Conservation (phyloP, 73 alveolate genomes). For the Tetrahymena borealis region DNA sequence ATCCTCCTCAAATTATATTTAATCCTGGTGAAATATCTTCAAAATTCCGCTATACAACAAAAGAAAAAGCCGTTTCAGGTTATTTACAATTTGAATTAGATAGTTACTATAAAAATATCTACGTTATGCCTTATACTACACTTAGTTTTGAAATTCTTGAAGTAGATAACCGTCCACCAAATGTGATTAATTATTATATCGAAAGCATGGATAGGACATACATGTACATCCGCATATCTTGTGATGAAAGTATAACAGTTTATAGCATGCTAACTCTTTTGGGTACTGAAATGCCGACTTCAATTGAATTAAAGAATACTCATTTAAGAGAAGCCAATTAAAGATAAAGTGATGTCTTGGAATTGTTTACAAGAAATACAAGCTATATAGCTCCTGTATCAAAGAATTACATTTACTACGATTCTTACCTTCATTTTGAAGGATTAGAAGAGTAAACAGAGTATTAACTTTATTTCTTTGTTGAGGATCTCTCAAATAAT, state of each 20-base stretch:
- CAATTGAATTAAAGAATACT: background rate
- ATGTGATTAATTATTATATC: conserved; percentile 22
- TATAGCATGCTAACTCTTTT: conserved; percentile 1
- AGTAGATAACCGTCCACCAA: conserved; percentile 12
- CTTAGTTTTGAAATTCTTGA: conserved; percentile 32
- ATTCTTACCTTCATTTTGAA: conserved; percentile 12
- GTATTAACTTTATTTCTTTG: conserved; percentile 27
- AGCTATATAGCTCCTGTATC: conserved; percentile 26
- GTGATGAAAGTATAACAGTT: conserved; percentile 29
- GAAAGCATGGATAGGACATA: conserved; percentile 23
- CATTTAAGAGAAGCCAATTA: background rate
- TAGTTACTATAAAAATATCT: conserved; percentile 2
- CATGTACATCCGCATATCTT: conserved; percentile 25
- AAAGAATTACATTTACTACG: conserved; percentile 17
- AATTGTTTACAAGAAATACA: background rate
- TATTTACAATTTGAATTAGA: background rate
- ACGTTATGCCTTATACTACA: background rate
- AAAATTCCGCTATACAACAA: conserved; percentile 15
- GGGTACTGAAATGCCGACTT: conserved; percentile 17
- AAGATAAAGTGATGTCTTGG: conserved; percentile 1
- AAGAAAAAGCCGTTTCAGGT: conserved; percentile 20
- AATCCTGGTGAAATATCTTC: conserved; percentile 17
- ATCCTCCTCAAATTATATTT: background rate
- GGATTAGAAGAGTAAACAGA: conserved; percentile 34
- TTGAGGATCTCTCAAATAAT: conserved; percentile 22